phyloP scores from a whole-genome alignment of 306 rosid genomes.

The Cucurbita pepo region DNA sequence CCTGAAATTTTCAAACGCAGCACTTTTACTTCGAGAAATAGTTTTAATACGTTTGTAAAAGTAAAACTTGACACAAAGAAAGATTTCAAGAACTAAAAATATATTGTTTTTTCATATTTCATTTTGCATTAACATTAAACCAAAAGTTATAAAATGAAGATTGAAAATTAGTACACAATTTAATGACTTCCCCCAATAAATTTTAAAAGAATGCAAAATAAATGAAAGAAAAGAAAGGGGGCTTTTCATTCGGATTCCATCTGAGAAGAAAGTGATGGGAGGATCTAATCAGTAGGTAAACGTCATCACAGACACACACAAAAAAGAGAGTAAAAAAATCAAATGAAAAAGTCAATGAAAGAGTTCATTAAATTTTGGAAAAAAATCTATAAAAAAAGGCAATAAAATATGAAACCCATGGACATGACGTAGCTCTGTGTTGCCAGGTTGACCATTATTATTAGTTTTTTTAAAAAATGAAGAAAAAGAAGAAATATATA shows the following conservation, averaged over 20 bases:
- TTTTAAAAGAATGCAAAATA: not conserved
- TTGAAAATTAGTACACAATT: not conserved
- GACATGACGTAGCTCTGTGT: constrained; percentile 13
- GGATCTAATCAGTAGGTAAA: constrained; percentile 45
- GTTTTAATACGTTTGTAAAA: not conserved
- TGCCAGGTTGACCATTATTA: constrained; percentile 28
- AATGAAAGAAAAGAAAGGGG: constrained; percentile 14
- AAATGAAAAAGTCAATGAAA: constrained; percentile 32
- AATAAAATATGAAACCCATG: constrained; percentile 10
- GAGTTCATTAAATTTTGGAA: constrained; percentile 27
- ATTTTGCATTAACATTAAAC: not conserved
- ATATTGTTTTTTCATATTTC: not conserved
- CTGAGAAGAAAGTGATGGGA: constrained; percentile 28
- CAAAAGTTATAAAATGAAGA: not conserved
- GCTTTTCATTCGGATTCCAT: constrained; percentile 48
- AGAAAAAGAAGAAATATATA: not conserved
- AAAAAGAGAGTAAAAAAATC: not conserved
- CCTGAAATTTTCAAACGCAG: not conserved
- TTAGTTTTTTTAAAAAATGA: not conserved
- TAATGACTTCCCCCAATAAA: not conserved
- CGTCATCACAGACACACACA: constrained; percentile 26
- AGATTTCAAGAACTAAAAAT: not conserved
- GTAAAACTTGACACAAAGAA: too few relatives aligned
- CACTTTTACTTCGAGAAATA: not conserved
- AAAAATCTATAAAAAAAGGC: not conserved